phyloP scores from a whole-genome alignment of 1,284 basidiomycete genomes.

The Austroboletus novae-zelandiae region DNA sequence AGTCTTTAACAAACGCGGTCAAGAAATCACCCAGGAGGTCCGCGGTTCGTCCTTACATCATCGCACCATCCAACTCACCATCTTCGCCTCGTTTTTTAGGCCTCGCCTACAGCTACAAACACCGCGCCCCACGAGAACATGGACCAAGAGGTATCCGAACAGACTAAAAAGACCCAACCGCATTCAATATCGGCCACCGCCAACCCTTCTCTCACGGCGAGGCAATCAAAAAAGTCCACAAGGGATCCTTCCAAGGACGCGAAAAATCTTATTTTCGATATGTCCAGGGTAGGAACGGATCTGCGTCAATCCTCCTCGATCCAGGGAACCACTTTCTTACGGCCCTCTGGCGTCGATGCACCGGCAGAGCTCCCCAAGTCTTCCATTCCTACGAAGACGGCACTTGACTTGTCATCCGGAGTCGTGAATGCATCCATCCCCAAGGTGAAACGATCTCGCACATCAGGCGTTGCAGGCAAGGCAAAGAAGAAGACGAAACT shows the following conservation, averaged over 20 bases:
- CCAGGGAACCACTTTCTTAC: constrained; percentile 18
- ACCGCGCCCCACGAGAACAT: constrained; percentile 7
- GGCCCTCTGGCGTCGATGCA: constrained; percentile 20
- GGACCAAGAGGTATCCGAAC: constrained; percentile 12
- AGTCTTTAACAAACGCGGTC: constrained; percentile 41
- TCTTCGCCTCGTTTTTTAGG: constrained; percentile 17
- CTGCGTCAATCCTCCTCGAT: constrained; percentile 30
- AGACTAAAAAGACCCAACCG: constrained; percentile 15
- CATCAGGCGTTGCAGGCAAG: constrained; percentile 13
- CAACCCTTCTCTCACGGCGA: constrained; percentile 23
- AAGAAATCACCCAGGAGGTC: constrained; percentile 35
- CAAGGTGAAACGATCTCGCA: constrained; percentile 20
- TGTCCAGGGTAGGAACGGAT: constrained; percentile 44
- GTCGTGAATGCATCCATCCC: constrained; percentile 6
- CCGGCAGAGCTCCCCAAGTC: constrained; percentile 13
- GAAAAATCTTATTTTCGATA: constrained; percentile 51
- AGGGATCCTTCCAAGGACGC: constrained; percentile 41
- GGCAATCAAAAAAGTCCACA: constrained; percentile 18
- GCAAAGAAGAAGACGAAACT: constrained; percentile 29
- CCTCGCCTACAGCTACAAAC: constrained; percentile 14
- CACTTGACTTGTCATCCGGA: constrained; percentile 6
- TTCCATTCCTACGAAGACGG: constrained; percentile 6
- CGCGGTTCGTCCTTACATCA: constrained; percentile 26
- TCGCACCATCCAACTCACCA: constrained; percentile 12
- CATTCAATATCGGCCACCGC: constrained; percentile 20